Evolutionary conservation across 2,329 filamentous ascomycete genomes (phyloP), one percentile per base, ranked within the genome.

Genomic region (Fusarium phyllophilum): DNA sequence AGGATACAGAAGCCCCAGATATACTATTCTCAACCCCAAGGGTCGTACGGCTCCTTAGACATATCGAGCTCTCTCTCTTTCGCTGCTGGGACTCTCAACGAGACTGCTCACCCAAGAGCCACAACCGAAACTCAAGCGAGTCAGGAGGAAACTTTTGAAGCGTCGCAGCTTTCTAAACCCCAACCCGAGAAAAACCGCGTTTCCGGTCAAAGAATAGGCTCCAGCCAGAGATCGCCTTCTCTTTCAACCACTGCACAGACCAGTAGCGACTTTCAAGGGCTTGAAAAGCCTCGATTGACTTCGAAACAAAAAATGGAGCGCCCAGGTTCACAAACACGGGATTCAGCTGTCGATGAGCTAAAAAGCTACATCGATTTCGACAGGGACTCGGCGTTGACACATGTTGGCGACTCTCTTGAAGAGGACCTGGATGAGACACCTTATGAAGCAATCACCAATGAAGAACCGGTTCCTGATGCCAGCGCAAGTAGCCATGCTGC

Each of bases 321-420:
- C 15, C 70, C 76, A 20, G 14, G 56, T 57, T 52, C 72, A 22
- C 55, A 52, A 42, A 59, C 65, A 38, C 69, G 31, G 31, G 71
- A 62, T 29, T 77, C 74, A 31, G 74, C 75, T 36, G 71, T 66
- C 39, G 77, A 78, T 45, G 75, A 78, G 51, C 54, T 78, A 14
- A 74, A 62, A 48, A 74, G 54, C 49, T 68, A 77, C n/a, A 73
- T 78, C 39, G 66, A 78, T 49, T 78, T 78, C 46, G 69, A 69
- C 26, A 57, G 57, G 44, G 75, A 68, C 18, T 65, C 74, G 10
- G 42, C 76, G 15, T 39, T 73, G 22, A 52, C 58, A 18, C 75
- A 72, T 29, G 34, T 52, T 29, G 68, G 60, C 5, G 77, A 74
- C 13, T 8, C 68, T 26, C 42, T 26, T 7, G 45, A 48, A 20